Conservation (phyloP, 2,329 filamentous ascomycete genomes). For the Cercospora nicotianae region DNA sequence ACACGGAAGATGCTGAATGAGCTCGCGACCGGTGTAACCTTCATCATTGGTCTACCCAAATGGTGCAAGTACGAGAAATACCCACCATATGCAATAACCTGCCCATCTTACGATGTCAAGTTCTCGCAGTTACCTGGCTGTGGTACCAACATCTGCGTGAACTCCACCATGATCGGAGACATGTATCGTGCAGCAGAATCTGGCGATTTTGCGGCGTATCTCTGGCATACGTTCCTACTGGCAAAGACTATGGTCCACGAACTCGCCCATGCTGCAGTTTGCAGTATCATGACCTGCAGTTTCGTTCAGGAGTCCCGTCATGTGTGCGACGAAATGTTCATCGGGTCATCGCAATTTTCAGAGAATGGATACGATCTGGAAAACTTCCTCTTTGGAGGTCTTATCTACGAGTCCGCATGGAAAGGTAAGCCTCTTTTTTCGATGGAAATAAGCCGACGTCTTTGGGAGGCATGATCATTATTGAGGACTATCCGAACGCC, state of each 20-base stretch:
- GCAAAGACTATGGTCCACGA: neutral
- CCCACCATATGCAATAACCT: neutral
- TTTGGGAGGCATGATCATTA: neutral
- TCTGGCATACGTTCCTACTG: neutral
- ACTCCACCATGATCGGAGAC: neutral
- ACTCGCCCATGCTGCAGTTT: neutral
- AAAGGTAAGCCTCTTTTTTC: neutral
- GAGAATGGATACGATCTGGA: neutral
- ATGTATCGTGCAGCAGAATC: neutral
- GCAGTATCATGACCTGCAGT: neutral
- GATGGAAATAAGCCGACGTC: neutral
- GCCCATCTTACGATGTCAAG: neutral
- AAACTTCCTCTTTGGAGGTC: neutral
- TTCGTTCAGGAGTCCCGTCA: neutral
- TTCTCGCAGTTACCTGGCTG: neutral
- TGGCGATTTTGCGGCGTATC: neutral
- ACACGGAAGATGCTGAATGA: neutral
- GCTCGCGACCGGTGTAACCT: neutral
- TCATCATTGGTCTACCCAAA: neutral
- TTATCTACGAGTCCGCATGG: neutral
- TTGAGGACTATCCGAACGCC: neutral
- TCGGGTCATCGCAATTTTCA: neutral
- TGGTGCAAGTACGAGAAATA: no score
- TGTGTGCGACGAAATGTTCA: neutral
- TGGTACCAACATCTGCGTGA: neutral